Conservation (phyloP, 768 basidiomycete genomes). For the Sporobolomyces pararoseus region DNA sequence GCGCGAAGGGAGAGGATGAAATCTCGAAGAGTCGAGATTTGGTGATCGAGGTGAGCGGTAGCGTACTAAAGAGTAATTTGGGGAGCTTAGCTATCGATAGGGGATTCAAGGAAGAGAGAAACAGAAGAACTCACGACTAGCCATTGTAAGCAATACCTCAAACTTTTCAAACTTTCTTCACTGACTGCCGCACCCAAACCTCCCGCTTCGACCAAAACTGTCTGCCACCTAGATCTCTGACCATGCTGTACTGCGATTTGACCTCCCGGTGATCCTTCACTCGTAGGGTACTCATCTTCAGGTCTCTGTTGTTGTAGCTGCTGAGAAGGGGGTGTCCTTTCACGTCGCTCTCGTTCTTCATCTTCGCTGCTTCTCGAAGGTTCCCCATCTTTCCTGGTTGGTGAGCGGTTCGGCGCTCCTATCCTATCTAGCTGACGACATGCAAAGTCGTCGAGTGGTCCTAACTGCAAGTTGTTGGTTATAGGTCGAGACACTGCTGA, state of each 20-base stretch:
- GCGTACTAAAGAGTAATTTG: slow-evolving; percentile 87
- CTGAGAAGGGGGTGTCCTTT: not conserved
- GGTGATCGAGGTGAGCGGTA: slow-evolving; percentile 77
- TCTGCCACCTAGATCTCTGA: slow-evolving; percentile 72
- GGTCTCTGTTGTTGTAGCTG: not conserved
- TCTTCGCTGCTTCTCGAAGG: not conserved
- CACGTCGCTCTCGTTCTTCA: not conserved
- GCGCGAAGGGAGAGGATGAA: slow-evolving; percentile 63
- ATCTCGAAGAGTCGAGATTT: slow-evolving; percentile 75
- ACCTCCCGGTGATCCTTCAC: not conserved
- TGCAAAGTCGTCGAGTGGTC: slow-evolving; percentile 73
- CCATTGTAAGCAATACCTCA: slow-evolving; percentile 84
- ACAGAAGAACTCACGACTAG: slow-evolving; percentile 52
- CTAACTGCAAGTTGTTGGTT: slow-evolving; percentile 46
- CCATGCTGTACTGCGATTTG: slow-evolving; percentile 21
- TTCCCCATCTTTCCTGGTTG: slow-evolving; percentile 1
- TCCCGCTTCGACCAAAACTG: slow-evolving; percentile 70
- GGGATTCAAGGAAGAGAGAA: not conserved
- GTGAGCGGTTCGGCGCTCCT: slow-evolving; percentile 5
- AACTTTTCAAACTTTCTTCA: slow-evolving; percentile 80
- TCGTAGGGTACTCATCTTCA: not conserved
- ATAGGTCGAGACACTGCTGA: slow-evolving; percentile 37
- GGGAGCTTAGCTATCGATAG: no score
- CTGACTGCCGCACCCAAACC: slow-evolving; percentile 82
- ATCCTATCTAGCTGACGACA: slow-evolving; percentile 81